phyloP scores from a whole-genome alignment of 306 rosid species.

The Fagus crenata region DNA sequence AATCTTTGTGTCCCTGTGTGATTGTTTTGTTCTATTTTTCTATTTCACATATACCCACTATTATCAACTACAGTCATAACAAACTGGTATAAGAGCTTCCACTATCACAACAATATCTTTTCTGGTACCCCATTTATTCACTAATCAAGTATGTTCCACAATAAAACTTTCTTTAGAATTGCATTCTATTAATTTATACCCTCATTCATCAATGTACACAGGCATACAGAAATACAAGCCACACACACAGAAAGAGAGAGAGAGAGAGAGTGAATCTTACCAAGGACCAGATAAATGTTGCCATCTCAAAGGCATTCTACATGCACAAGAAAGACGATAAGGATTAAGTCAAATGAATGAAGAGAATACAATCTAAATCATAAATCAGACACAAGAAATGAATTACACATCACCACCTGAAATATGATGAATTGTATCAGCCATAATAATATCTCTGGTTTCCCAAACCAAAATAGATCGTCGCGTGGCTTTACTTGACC shows the following conservation, averaged over 20 bases:
- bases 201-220: background rate
- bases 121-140: background rate
- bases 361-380: constrained; percentile 10
- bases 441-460: constrained; percentile 69
- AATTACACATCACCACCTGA: constrained; percentile 56
- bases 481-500: constrained; percentile 88
- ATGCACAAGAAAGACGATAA: constrained; percentile 27
- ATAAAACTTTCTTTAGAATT: background rate
- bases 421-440: constrained; percentile 92
- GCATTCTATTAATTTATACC: background rate
- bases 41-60: too few relatives aligned
- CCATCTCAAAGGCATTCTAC: constrained; percentile 99
- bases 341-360: constrained; percentile 9
- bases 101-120: background rate
- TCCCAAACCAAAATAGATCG: constrained; percentile 84
- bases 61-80: too few relatives aligned
- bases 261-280: constrained; percentile 44
- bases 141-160: background rate
- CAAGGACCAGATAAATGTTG: constrained; percentile 87
- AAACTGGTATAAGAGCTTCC: too few relatives aligned
- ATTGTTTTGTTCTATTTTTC: too few relatives aligned
- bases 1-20: too few relatives aligned
- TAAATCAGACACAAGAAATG: constrained; percentile 2
- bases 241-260: background rate
- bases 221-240: background rate